Evolutionary conservation across 495 filamentous ascomycete genomes (phyloP).

Genomic region (Aspergillus nidulans): DNA sequence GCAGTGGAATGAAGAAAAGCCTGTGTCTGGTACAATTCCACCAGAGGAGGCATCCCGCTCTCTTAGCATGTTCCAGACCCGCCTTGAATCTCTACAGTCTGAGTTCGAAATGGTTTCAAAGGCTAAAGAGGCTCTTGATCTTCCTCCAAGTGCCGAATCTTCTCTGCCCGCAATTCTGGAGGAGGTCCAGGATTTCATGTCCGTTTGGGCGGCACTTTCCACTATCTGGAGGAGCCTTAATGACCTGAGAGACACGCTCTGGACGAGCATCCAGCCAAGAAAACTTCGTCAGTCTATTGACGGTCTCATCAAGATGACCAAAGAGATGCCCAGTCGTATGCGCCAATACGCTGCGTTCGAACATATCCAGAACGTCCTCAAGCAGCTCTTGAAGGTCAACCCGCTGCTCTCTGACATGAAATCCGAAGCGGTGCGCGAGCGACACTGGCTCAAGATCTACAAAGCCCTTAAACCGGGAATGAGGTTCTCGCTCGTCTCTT

Average conservation of each 20-base stretch:
- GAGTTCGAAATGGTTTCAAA: constrained; percentile 93
- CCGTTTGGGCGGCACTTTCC: constrained; percentile 89
- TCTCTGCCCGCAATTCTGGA: constrained; percentile 77
- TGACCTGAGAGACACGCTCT: constrained; percentile 84
- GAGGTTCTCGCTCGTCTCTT: constrained; percentile 84
- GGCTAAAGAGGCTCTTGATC: constrained; percentile 92
- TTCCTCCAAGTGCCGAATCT: constrained; percentile 73
- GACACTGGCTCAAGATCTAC: constrained; percentile 97
- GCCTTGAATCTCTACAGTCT: constrained; percentile 73
- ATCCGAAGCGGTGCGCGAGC: constrained; percentile 90
- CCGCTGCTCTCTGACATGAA: constrained; percentile 84
- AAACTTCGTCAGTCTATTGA: constrained; percentile 88
- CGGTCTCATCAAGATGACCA: constrained; percentile 91
- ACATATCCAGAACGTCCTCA: constrained; percentile 89
- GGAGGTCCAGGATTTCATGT: constrained; percentile 98
- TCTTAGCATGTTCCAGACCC: constrained; percentile 72
- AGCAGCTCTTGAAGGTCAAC: constrained; percentile 84
- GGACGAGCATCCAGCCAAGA: constrained; percentile 88
- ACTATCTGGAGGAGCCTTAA: constrained; percentile 97
- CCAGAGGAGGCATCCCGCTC: constrained; percentile 80
- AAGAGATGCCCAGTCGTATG: constrained; percentile 99
- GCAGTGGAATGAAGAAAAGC: constrained; percentile 94
- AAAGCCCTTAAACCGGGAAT: constrained; percentile 87
- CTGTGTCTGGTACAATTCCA: constrained; percentile 86
- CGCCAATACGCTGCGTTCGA: constrained; percentile 98